Base-by-base conservation (phyloP, 306 rosid species). In the Corylus avellana region DNA sequence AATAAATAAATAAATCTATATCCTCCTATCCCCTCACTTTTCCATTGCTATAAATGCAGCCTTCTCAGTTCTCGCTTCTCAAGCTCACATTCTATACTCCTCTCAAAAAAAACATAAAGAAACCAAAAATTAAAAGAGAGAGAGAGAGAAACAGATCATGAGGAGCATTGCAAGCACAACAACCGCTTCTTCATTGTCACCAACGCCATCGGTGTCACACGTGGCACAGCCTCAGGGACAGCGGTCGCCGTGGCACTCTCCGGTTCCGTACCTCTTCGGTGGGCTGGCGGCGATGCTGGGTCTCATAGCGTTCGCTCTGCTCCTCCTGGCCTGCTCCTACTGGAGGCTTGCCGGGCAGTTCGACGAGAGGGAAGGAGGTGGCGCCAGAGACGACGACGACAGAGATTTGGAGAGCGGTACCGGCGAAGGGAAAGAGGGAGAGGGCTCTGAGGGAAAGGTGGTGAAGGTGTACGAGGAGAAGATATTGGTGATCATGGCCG, bases 401-500 rank as follows among this genome's bases (percentile, higher is more conserved):
- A 50, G 88, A 11, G 91, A 90, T 70, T 47, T 88, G 32, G 97
- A 86, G 70, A 79, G 20, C 11, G 86, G 63, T 3, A 39, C 14
- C 7, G 85, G 69, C 8, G 49, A 1, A 2, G 83, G 10, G 35
- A 82, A 81, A 69, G 87, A 86, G 58, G 89, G 57, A 42, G 75
- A 74, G 57, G 85, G 83, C 12, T 78, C 87, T 48, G 77, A 8
- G 0, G 47, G 53, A 14, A 82, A 81, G 44, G 74, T 77, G 16
- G 75, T 25, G 35, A 87, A 83, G 83, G 87, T 89, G 5, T 88
- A 83, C 6, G 92, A 91, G 59, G 96, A 93, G 57, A 93, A 93
- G 74, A 20, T 90, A 75, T 85, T 93, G 74, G 99, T 95, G 42
- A 90, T 93, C 12, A 93, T 95, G 99, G 99, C 99, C 1, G 99